phyloP scores from a whole-genome alignment of 345 rosid genomes.

The Turnera subulata region DNA sequence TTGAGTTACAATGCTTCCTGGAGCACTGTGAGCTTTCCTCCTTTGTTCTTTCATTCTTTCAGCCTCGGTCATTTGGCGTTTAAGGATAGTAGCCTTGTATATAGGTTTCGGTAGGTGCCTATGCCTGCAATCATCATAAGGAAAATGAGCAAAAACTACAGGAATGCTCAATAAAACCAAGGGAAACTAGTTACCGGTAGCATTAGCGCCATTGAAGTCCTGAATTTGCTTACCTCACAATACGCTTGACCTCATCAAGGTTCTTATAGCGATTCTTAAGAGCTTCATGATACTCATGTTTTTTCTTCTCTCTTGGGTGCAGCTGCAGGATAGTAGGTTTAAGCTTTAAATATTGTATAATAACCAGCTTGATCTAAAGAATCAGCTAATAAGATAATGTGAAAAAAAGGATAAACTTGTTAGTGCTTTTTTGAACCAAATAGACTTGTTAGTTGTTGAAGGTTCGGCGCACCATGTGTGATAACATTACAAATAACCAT shows the following conservation, averaged over 20 bases:
- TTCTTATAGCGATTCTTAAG: conserved; percentile 84
- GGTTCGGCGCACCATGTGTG: not conserved
- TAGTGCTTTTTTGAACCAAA: too few species aligned
- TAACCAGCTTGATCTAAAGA: not conserved
- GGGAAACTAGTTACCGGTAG: too few species aligned
- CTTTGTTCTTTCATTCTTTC: conserved; percentile 74
- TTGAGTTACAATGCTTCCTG: conserved; percentile 50
- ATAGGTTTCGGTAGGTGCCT: conserved; percentile 88
- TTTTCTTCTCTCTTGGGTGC: conserved; percentile 81
- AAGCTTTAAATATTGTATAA: conserved; percentile 2
- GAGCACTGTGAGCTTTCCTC: conserved; percentile 87
- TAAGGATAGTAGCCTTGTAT: conserved; percentile 51
- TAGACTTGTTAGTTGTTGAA: too few species aligned
- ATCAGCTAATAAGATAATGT: not conserved
- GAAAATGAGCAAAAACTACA: not conserved
- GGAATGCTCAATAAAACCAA: too few species aligned
- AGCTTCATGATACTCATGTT: conserved; percentile 79
- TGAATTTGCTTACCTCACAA: conserved; percentile 49
- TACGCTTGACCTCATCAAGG: conserved; percentile 86
- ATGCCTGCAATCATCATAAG: conserved; percentile 50
- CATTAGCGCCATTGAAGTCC: too few species aligned
- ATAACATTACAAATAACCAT: not conserved
- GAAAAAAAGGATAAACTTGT: too few species aligned
- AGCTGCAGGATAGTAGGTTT: conserved; percentile 37
- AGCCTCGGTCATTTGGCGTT: conserved; percentile 51